Evolutionary conservation across 163 green algal species (phyloP).

Genomic region (Chlorella variabilis): DNA sequence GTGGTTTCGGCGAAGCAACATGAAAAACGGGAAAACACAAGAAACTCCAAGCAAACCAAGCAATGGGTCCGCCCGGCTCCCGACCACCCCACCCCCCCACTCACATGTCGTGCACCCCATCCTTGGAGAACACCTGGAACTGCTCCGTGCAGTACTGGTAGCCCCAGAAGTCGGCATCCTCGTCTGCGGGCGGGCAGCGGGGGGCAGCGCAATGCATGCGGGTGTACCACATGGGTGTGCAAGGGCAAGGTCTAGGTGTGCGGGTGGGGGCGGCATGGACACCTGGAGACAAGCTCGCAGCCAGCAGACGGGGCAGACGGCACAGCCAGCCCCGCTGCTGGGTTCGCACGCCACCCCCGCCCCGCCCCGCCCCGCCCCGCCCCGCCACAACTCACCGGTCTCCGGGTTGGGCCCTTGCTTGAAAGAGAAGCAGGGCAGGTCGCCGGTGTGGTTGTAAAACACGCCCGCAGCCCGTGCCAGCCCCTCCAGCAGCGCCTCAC

Average conservation of each 20-base stretch:
- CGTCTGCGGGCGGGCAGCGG: slow-evolving; percentile 18
- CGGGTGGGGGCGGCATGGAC: too few relatives aligned
- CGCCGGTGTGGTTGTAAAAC: slow-evolving; percentile 87
- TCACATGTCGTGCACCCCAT: slow-evolving; percentile 58
- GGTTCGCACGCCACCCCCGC: slow-evolving; percentile 22
- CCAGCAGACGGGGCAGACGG: too few relatives aligned
- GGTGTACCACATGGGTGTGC: too few relatives aligned
- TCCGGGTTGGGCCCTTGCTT: slow-evolving; percentile 72
- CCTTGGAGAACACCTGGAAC: slow-evolving; percentile 76
- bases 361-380: slow-evolving; percentile 71
- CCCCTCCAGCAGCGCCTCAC: slow-evolving; percentile 51
- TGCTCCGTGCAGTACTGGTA: slow-evolving; percentile 83
- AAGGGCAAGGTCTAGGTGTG: too few relatives aligned
- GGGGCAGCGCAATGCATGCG: too few relatives aligned
- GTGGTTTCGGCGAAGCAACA: too few relatives aligned
- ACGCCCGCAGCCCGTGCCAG: slow-evolving; percentile 68
- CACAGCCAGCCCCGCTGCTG: neutral
- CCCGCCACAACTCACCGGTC: slow-evolving; percentile 70
- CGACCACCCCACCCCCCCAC: too few relatives aligned
- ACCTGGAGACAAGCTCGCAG: too few relatives aligned
- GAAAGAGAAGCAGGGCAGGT: slow-evolving; percentile 66
- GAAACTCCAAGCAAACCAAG: too few relatives aligned
- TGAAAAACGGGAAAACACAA: too few relatives aligned
- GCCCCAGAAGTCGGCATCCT: slow-evolving; percentile 36
- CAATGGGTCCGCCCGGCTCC: too few relatives aligned